phyloP scores from a whole-genome alignment of 2,329 filamentous ascomycete species.

The Paecilomyces sp. region DNA sequence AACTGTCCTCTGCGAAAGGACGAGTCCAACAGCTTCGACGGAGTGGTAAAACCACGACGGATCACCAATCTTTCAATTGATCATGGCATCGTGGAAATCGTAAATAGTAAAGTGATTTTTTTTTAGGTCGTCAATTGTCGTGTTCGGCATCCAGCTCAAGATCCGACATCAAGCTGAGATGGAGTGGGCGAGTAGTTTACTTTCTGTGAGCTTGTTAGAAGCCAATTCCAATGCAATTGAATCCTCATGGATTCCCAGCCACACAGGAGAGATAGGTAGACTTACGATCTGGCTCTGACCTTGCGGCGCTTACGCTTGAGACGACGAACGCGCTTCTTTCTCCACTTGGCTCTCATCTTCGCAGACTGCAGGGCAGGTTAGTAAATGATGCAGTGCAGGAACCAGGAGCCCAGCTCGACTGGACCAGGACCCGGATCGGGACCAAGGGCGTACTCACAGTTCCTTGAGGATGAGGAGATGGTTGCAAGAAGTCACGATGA shows the following conservation, averaged over 20 bases:
- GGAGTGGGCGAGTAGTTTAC: constrained; percentile 57
- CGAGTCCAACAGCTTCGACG: not conserved
- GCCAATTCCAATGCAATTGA: constrained; percentile 25
- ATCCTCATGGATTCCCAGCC: not conserved
- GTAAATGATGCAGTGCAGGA: constrained; percentile 1
- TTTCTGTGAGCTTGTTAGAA: constrained; percentile 43
- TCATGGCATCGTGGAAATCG: constrained; percentile 1
- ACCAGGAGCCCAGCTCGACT: not conserved
- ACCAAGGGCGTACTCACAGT: constrained; percentile 25
- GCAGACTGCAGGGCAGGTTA: constrained; percentile 22
- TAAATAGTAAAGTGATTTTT: constrained; percentile 3
- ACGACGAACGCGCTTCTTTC: constrained; percentile 99
- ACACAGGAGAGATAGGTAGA: constrained; percentile 12
- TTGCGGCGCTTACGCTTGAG: constrained; percentile 99
- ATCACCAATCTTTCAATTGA: constrained; percentile 1
- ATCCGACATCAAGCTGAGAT: constrained; percentile 42
- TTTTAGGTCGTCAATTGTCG: constrained; percentile 22
- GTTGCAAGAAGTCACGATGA: constrained; percentile 31
- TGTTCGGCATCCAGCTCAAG: constrained; percentile 33
- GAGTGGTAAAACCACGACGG: not conserved
- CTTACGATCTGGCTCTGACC: constrained; percentile 96
- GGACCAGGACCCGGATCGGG: not conserved
- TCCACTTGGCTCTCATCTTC: constrained; percentile 94
- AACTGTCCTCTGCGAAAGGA: not conserved
- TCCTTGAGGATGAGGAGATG: constrained; percentile 40